Evolutionary conservation across 2,329 filamentous ascomycete genomes (phyloP), one percentile per base, ranked within the genome.

Genomic region (Neonectria faginata): DNA sequence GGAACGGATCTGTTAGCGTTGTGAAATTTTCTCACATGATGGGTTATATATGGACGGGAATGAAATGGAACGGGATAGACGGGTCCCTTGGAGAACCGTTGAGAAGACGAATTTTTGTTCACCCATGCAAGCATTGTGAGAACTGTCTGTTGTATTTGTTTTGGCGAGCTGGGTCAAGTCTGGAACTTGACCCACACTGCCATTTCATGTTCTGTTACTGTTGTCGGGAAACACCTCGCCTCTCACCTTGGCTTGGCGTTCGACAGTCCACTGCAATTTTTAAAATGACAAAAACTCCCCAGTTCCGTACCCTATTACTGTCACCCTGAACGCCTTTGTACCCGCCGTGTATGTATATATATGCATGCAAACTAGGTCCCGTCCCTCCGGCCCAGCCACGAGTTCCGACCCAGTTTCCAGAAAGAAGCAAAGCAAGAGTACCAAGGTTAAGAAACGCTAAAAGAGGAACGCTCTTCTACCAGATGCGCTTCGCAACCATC

Each of bases 401-500:
- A 57, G 59, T 62, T 62, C 45, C 18, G 20, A 45, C 31, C 53
- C 36, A 50, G 59, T 52, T 52, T 39, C 54, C 39, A 52, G 41
- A 22, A 12, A 16, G 20, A 27, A 29, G 9, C 7, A 9, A 54
- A 45, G 18, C 27, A 27, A 39, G 50, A 59, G 33, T 18, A n/a
- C 4, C 33, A 20, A 42, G 27, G 36, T 44, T 29, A 39, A 42
- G 29, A 39, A 39, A 42, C 18, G n/a, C 16, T 42, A 57, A 53
- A 25, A 11, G 29, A 45, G 27, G n/a, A 31, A 62, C 7, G 25
- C 52, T 62, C 65, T 44, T 63, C 70, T 79, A 98, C 96, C 96
- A 99, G 73, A 99, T 99, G 76, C 96, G 87, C 85, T 97, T 98
- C 0, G 93, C 93, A 72, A 94, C 91, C 96, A 98, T 97, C 76